Evolutionary conservation across 257 asterid species (phyloP).

Genomic region (Perilla frutescens): DNA sequence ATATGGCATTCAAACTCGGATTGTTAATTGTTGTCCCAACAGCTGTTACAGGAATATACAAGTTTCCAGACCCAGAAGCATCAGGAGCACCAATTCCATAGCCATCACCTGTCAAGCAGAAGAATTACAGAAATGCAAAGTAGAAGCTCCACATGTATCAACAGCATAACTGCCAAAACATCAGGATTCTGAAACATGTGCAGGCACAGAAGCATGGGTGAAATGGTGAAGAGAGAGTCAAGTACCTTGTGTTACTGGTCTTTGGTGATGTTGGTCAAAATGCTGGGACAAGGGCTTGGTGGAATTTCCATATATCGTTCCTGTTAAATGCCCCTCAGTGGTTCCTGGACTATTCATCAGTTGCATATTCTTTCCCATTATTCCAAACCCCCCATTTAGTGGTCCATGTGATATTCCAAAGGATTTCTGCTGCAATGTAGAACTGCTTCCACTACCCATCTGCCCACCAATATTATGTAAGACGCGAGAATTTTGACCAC

Average conservation of each 20-base stretch:
- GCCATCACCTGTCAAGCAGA: constrained; percentile 71
- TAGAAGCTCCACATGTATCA: constrained; percentile 17
- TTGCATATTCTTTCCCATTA: constrained; percentile 58
- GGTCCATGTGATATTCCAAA: constrained; percentile 70
- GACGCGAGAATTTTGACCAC: constrained; percentile 79
- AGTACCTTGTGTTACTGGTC: constrained; percentile 66
- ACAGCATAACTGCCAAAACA: constrained; percentile 4
- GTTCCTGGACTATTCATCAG: constrained; percentile 58
- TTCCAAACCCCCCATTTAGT: constrained; percentile 71
- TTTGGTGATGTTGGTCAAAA: constrained; percentile 72
- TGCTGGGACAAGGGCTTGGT: constrained; percentile 57
- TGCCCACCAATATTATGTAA: constrained; percentile 85
- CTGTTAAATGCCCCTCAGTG: constrained; percentile 63
- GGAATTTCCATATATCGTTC: constrained; percentile 62
- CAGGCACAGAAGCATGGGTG: constrained; percentile 1
- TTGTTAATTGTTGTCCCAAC: constrained; percentile 55
- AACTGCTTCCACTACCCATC: constrained; percentile 79
- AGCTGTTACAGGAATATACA: constrained; percentile 63
- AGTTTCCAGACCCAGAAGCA: constrained; percentile 69
- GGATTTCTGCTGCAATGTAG: constrained; percentile 78
- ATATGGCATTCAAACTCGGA: constrained; percentile 53
- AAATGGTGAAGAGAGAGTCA: constrained; percentile 23
- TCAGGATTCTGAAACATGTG: not conserved
- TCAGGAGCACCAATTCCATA: constrained; percentile 66
- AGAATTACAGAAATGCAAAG: constrained; percentile 31